A percentile compares a stretch with the other conserved stretches of the same genome.
Conservation (phyloP, 1,139 yeast genomes). For the Protomyces inouyei region DNA sequence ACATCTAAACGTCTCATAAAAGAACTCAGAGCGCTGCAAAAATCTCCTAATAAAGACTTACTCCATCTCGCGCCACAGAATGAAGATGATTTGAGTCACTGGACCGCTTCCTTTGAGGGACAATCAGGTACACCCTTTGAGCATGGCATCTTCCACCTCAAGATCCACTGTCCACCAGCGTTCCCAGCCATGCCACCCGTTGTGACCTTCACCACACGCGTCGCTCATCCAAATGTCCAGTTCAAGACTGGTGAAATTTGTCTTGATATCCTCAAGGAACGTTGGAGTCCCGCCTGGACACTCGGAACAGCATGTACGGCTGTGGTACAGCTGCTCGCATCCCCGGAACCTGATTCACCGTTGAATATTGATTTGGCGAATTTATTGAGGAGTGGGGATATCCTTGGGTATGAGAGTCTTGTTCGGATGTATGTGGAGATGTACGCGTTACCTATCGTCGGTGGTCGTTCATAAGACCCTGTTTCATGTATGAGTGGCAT, state of each 20-base stretch:
- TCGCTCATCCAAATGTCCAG: constrained; percentile 74
- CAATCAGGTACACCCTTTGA: constrained; percentile 51
- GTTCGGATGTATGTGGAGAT: constrained; percentile 57
- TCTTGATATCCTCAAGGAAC: constrained; percentile 61
- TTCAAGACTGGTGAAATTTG: constrained; percentile 72
- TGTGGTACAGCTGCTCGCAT: constrained; percentile 59
- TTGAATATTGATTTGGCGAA: constrained; percentile 83
- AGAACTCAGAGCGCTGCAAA: constrained; percentile 10
- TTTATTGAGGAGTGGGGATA: constrained; percentile 56
- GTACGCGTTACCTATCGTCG: constrained; percentile 35
- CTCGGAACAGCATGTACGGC: constrained; percentile 66
- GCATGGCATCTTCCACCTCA: constrained; percentile 55
- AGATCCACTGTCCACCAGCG: constrained; percentile 48
- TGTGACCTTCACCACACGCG: constrained; percentile 51
- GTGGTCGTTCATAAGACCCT: background rate
- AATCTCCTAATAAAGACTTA: constrained; percentile 10
- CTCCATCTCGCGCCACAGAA: constrained; percentile 26
- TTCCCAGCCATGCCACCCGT: constrained; percentile 73
- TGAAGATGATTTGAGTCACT: constrained; percentile 47
- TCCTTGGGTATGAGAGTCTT: constrained; percentile 54
- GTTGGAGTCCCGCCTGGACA: constrained; percentile 90
- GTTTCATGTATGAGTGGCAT: background rate
- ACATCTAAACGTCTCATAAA: constrained; percentile 10
- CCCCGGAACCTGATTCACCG: constrained; percentile 85
- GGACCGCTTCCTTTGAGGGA: constrained; percentile 56